Percentiles rank a stretch among this genome's conserved stretches.
Evolutionary conservation across 1,139 yeast species (phyloP).

Genomic region (Williopsis jadinii): DNA sequence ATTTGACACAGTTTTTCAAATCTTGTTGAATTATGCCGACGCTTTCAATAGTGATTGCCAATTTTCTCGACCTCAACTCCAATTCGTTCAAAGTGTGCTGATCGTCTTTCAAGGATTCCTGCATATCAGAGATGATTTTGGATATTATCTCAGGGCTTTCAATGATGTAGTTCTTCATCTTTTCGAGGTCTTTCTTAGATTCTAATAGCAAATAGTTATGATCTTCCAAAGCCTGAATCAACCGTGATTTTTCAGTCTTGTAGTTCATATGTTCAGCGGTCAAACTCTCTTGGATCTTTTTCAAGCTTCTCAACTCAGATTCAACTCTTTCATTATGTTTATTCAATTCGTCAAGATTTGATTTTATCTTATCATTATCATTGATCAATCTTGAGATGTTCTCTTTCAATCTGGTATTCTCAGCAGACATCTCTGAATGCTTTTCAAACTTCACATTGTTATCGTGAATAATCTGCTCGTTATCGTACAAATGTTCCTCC

Average conservation of each 20-base stretch:
- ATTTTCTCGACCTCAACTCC: constrained; percentile 44
- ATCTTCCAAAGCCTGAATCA: constrained; percentile 41
- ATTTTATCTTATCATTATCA: constrained; percentile 24
- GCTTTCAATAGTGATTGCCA: constrained; percentile 52
- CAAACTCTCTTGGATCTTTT: constrained; percentile 55
- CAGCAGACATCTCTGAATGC: constrained; percentile 30
- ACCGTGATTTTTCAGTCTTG: constrained; percentile 51
- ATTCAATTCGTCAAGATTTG: constrained; percentile 40
- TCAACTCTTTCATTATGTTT: constrained; percentile 56
- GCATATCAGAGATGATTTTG: constrained; percentile 50
- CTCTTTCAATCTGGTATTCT: constrained; percentile 35
- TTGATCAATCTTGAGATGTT: constrained; percentile 37
- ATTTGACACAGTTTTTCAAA: constrained; percentile 40
- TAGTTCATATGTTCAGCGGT: constrained; percentile 63
- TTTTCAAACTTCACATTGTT: constrained; percentile 46
- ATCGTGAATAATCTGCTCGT: constrained; percentile 51
- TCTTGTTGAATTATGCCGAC: constrained; percentile 51
- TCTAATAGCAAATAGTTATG: constrained; percentile 37
- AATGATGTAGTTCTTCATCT: constrained; percentile 50
- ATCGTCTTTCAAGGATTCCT: constrained; percentile 38
- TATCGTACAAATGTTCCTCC: constrained; percentile 66
- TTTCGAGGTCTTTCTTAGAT: constrained; percentile 51
- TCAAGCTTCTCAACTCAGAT: constrained; percentile 53
- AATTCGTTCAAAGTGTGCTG: constrained; percentile 34
- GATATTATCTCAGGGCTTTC: constrained; percentile 55